Evolutionary conservation across 768 basidiomycete species (phyloP).

Genomic region (Daedaleopsis sinensis): DNA sequence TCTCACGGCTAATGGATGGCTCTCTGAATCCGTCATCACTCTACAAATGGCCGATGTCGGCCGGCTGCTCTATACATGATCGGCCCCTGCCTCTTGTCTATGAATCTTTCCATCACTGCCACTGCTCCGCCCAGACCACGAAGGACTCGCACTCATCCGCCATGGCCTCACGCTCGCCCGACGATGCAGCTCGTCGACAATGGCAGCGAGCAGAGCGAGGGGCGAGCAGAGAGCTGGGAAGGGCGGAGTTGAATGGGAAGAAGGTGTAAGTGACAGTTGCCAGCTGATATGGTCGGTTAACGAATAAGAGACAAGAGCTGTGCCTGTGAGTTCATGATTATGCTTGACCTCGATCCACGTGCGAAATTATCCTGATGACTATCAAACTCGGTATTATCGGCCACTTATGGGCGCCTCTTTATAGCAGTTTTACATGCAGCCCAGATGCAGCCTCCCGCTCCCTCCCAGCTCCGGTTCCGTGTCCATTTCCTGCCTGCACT

Average conservation of each 20-base stretch:
- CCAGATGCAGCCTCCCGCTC: neutral
- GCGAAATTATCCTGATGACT: constrained; percentile 16
- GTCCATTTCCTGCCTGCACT: constrained; percentile 14
- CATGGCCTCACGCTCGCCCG: neutral
- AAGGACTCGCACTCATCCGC: too few relatives aligned
- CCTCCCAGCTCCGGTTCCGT: constrained; percentile 4
- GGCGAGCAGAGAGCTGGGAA: neutral
- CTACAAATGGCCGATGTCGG: constrained; percentile 26
- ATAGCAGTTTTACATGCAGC: constrained; percentile 18
- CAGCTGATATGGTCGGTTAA: constrained; percentile 19
- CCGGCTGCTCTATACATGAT: constrained; percentile 24
- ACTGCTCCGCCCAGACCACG: constrained; percentile 9
- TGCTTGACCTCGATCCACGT: constrained; percentile 15
- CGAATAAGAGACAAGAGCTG: constrained; percentile 18
- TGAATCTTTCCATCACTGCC: constrained; percentile 10
- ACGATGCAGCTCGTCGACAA: neutral
- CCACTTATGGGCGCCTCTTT: constrained; percentile 26
- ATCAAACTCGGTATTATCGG: constrained; percentile 22
- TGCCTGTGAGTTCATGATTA: constrained; percentile 34
- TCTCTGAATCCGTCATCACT: constrained; percentile 21
- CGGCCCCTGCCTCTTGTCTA: constrained; percentile 12
- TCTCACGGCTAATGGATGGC: constrained; percentile 25
- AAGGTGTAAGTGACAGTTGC: constrained; percentile 6
- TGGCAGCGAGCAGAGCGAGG: neutral
- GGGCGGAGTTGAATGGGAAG: neutral